Evolutionary conservation across 2,329 filamentous ascomycete species (phyloP), one percentile per base, ranked within the genome.

Genomic region (Diaporthe sp.): DNA sequence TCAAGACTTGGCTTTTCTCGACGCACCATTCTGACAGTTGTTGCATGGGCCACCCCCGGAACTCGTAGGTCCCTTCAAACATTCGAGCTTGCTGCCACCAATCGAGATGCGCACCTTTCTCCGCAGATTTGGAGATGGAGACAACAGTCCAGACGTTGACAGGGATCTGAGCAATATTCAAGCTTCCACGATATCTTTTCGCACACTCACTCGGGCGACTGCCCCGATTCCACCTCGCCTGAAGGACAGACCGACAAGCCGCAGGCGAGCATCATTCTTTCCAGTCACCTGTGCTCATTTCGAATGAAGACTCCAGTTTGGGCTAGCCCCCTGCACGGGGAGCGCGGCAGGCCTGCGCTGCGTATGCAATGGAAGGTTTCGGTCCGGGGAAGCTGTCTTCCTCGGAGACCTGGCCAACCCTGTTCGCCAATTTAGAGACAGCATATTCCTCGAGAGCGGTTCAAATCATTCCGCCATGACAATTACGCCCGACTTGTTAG

Each of bases 401-500:
- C 19, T 55, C 37, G 42, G 39, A 44, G 28, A 46, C 28, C 28
- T n/a, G 51, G 46, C 39, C n/a, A 31, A 39, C 51, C 10, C 22
- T 25, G 7, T 31, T 49, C 46, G 34, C 46, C 39, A 60, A 42
- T 39, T 22, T 42, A 53, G 70, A 68, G 58, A 72, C 15, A 34
- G 37, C 19, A 22, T 17, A 42, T 60, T 73, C 37, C 31, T 49
- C 58, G 46, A 68, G n/a, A 12, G n/a, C 70, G 68, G 74, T 57
- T 44, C 25, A 58, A 58, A 19, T 67, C 49, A 8, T 58, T 62
- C 70, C 71, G 46, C 42, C 19, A 74, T 74, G 62, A 70, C 71
- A 62, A 49, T 42, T 31, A 68, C 62, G 74, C 71, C 74, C 62
- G 55, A 37, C 62, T 71, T 55, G 44, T 55, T 72, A 67, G 68